Conservation (phyloP, 1,139 yeast genomes). For the Yamadazyma atmosphaerica region DNA sequence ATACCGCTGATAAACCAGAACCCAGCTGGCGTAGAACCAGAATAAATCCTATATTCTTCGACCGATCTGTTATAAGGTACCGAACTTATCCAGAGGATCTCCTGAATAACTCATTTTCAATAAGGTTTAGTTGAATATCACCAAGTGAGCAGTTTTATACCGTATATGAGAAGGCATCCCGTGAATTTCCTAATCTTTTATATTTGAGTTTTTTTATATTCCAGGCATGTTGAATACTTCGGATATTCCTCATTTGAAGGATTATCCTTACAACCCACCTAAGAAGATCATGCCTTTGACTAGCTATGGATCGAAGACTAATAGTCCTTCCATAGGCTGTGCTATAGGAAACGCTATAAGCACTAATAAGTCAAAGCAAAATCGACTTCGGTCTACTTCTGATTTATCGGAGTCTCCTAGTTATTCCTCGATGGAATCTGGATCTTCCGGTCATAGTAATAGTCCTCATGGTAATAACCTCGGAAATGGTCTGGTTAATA, state of each 20-base stretch:
- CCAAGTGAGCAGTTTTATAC: too few species aligned
- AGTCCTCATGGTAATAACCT: not conserved
- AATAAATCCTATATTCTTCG: too few species aligned
- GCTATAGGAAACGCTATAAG: conserved; percentile 2
- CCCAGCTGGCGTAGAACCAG: too few species aligned
- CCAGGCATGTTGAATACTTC: conserved; percentile 1
- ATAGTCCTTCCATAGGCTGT: conserved; percentile 1
- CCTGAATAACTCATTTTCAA: too few species aligned
- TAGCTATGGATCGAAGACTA: not conserved
- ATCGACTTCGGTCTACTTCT: conserved; percentile 7
- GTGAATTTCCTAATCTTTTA: not conserved
- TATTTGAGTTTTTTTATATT: not conserved
- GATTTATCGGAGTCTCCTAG: conserved; percentile 9
- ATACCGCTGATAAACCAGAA: not conserved
- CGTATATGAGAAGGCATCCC: too few species aligned
- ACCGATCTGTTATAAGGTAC: too few species aligned
- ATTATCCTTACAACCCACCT: conserved; percentile 11
- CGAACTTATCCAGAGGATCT: too few species aligned
- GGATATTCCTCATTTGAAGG: conserved; percentile 9
- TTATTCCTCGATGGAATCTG: conserved; percentile 1
- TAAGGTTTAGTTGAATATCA: too few species aligned
- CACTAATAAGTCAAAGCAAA: not conserved
- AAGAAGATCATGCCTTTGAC: conserved; percentile 10
- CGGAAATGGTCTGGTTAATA: not conserved
- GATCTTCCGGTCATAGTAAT: not conserved